Conservation (phyloP, 768 basidiomycete species). For the Nidula microcarpa region DNA sequence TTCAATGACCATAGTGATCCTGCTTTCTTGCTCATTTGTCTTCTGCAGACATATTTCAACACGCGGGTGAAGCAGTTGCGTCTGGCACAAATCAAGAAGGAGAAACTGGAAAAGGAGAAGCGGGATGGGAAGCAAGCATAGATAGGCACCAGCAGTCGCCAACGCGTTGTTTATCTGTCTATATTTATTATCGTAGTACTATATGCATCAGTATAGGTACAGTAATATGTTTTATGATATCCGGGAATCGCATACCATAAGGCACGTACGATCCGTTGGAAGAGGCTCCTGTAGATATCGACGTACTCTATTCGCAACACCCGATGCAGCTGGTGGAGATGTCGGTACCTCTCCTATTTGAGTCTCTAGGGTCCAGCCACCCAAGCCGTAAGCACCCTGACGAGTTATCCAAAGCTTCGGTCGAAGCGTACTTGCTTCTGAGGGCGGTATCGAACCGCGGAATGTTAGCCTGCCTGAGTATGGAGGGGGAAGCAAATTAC, state of each 20-base stretch:
- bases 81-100: conserved; percentile 51
- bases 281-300: conserved; percentile 32
- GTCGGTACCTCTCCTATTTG: conserved; percentile 12
- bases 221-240: conserved; percentile 9
- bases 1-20: neutral
- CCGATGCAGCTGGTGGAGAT: conserved; percentile 1
- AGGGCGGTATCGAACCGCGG: conserved; percentile 54
- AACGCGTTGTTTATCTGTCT: neutral
- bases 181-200: conserved; percentile 9
- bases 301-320: conserved; percentile 14
- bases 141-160: conserved; percentile 6
- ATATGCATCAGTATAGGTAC: conserved; percentile 5
- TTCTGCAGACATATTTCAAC: conserved; percentile 65
- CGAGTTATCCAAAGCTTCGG: conserved; percentile 57
- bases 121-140: too few species aligned
- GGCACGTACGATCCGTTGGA: conserved; percentile 18
- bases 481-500: conserved; percentile 43
- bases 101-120: conserved; percentile 24
- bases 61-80: conserved; percentile 63
- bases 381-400: conserved; percentile 63
- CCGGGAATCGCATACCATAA: conserved; percentile 26
- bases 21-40: conserved; percentile 4
- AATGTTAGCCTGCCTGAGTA: conserved; percentile 70
- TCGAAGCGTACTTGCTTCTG: conserved; percentile 35
- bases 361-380: conserved; percentile 68